Evolutionary conservation across 768 basidiomycete genomes (phyloP).

Genomic region (Hydnum rufescens): DNA sequence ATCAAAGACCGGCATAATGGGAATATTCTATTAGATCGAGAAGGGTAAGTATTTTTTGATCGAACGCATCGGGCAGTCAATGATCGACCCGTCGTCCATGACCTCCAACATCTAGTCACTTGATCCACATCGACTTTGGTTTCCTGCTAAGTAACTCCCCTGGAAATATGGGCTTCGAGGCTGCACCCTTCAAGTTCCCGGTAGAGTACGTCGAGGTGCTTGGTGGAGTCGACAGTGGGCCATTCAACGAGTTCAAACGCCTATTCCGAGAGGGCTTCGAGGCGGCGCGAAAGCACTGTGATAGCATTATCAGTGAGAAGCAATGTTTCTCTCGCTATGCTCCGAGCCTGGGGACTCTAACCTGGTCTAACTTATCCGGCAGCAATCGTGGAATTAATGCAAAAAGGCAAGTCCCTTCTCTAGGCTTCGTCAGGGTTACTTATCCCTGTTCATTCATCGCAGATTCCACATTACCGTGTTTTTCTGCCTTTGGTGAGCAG

Average conservation of each 20-base stretch:
- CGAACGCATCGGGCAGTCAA: no score
- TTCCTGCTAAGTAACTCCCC: constrained; percentile 96
- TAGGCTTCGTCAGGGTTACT: not conserved
- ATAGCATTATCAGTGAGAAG: constrained; percentile 72
- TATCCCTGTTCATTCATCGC: constrained; percentile 4
- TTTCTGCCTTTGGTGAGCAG: constrained; percentile 74
- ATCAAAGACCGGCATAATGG: constrained; percentile 98
- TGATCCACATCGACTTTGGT: constrained; percentile 78
- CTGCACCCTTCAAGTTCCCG: constrained; percentile 95
- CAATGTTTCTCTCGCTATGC: no score
- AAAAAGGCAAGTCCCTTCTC: constrained; percentile 44
- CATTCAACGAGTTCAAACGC: constrained; percentile 66
- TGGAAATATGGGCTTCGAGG: constrained; percentile 95
- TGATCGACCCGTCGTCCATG: not conserved
- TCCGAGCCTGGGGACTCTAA: not conserved
- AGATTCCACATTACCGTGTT: constrained; percentile 87
- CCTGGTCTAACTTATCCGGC: constrained; percentile 8
- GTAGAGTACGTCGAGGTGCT: constrained; percentile 91
- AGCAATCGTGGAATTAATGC: constrained; percentile 92
- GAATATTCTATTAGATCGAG: constrained; percentile 88
- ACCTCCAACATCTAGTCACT: not conserved
- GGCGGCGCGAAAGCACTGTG: constrained; percentile 84
- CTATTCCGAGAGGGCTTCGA: constrained; percentile 90
- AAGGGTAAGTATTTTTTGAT: constrained; percentile 64
- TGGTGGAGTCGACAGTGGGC: constrained; percentile 58